Base-by-base conservation (phyloP, 1,139 yeast species). In the Debaryomyces nepalensis region DNA sequence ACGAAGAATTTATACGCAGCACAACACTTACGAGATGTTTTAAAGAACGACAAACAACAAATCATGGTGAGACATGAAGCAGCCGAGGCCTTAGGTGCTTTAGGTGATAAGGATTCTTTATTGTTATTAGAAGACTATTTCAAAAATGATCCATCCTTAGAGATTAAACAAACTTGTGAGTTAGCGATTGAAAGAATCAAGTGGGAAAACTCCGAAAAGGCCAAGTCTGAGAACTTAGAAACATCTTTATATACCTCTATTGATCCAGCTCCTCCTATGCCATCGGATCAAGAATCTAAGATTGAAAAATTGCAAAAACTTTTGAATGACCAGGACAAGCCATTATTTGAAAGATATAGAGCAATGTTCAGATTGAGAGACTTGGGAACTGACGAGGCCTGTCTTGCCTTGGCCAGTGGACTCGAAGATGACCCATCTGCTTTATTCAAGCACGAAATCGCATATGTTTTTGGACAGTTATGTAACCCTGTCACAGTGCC, bases 11-110 rank as follows among this genome's bases (percentile, higher is more conserved):
- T 83, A 52, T 66, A 79, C 42, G 91, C 97, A 43, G 87, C 95
- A 42, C 83, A 85, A 34, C 76, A 81, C 43, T 76, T 95, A 50
- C 79, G 89, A 61, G 73, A 75, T n/a, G 95, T 88, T 26, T 76
- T 93, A 54, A 66, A 70, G 44, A 84, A 86, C 60, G 57, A 72
- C 38, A 68, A 71, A 45, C 98, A 95, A 68, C 93, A 86, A 61
- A 75, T 87, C 46, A 95, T 95, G 98, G 99, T 95, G 26, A 86
- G 99, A 65, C 99, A 95, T 64, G 99, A 95, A 66, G 99, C 99
- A 15, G 99, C 99, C 9, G 99, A 95, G 68, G 99, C 98, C 23
- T 76, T 95, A 44, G 99, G 99, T 46, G 99, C 99, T 27, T 73
- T 95, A 43, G 97, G 96, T 37, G 96, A 90, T 63, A 67, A 69